Base-by-base conservation (phyloP, 371 early-diverging fungal genomes). In the Spraguea lophii region DNA sequence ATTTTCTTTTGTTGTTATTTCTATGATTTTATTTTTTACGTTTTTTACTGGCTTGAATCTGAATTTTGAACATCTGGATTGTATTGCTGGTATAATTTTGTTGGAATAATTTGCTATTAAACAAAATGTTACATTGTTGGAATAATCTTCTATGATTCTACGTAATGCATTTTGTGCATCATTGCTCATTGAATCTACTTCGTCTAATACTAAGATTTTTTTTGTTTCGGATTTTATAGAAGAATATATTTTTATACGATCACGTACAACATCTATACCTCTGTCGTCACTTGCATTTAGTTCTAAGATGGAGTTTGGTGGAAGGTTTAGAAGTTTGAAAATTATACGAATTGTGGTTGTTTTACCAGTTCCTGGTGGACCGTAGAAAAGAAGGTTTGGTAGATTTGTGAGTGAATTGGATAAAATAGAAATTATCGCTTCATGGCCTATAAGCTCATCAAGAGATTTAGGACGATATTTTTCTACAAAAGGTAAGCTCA, bases 201-300 rank as follows among this genome's bases (percentile, higher is more conserved):
- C 98, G 65, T 97, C 94, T 27, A 97, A 71, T 36, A 97, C 80
- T 55, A 97, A 85, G 52, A 93, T 66, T 64, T 92, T 97, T 65
- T 83, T 80, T 9, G 80, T 80, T 9, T 77, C 72, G 3, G 22
- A 12, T 19, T 57, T 56, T 10, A 87, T 86, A 38, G 84, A 80
- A 7, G 92, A 88, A 81, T 93, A 98, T 54, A 75, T 82, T 68
- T 88, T 92, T 68, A 98, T 91, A 66, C 85, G 84, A 43, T 90
- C 84, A 16, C 98, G 74, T 13, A 98, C 93, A n/a, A 87, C 88
- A 57, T 88, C 88, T 58, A 98, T 91, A 59, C 98, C 98, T 57
- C 98, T 80, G 59, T 94, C 93, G 64, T 98, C 98, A 0, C 88
- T 88, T 0, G 98, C 94, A 69, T 98, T 98, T 43, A 93, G 69